Percentiles rank a stretch among this genome's conserved stretches.
Evolutionary conservation across 1,284 basidiomycete genomes (phyloP).

Genomic region (Fomes fomentarius): DNA sequence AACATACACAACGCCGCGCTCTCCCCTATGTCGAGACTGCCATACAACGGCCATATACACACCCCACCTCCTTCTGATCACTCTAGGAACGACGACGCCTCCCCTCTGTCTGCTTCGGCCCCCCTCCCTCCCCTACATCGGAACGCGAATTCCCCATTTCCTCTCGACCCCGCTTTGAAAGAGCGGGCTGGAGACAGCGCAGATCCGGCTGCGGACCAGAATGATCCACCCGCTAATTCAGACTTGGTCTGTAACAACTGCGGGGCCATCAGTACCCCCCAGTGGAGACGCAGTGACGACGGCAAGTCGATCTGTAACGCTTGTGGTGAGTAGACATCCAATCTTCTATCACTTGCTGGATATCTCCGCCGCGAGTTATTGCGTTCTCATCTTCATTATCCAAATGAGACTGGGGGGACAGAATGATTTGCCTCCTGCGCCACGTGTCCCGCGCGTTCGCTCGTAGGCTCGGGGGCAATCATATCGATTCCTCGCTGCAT

Average conservation of each 20-base stretch:
- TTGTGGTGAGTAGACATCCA: constrained; percentile 68
- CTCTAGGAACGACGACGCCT: constrained; percentile 32
- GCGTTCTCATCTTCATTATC: constrained; percentile 36
- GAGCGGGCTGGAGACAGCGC: constrained; percentile 19
- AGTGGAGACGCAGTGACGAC: constrained; percentile 81
- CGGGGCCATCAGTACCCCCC: constrained; percentile 73
- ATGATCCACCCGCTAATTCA: constrained; percentile 24
- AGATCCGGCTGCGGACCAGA: constrained; percentile 31
- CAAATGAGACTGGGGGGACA: constrained; percentile 21
- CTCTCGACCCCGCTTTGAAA: constrained; percentile 31
- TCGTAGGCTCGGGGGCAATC: constrained; percentile 31
- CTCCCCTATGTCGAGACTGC: constrained; percentile 32
- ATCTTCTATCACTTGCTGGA: constrained; percentile 35
- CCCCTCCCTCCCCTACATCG: constrained; percentile 29
- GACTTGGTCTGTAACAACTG: constrained; percentile 62
- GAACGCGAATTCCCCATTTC: constrained; percentile 26
- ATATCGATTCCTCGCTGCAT: constrained; percentile 36
- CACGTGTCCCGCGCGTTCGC: constrained; percentile 35
- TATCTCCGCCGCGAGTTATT: constrained; percentile 28
- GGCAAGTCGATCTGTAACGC: constrained; percentile 86
- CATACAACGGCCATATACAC: constrained; percentile 36
- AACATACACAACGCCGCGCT: constrained; percentile 35
- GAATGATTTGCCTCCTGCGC: constrained; percentile 29
- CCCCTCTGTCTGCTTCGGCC: constrained; percentile 30
- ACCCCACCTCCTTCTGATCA: constrained; percentile 37